phyloP scores from a whole-genome alignment of 164 flowering plant species.

The Nymphaea thermarum region DNA sequence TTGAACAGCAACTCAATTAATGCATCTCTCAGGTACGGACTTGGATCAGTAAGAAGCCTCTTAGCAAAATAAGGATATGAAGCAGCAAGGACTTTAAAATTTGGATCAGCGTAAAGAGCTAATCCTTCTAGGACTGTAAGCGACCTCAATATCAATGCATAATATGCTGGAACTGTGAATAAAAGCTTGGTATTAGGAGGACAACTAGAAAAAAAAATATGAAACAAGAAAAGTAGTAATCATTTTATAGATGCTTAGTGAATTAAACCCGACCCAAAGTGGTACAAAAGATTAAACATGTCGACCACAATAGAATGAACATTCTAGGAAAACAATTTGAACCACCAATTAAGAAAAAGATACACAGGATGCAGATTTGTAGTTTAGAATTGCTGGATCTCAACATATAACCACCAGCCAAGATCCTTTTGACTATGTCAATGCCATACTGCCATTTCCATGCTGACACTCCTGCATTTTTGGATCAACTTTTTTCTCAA shows the following conservation, averaged over 20 bases:
- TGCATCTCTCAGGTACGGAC: constrained; percentile 98
- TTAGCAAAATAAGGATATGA: constrained; percentile 99
- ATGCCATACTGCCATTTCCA: no score
- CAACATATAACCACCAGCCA: no score
- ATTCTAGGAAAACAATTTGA: no score
- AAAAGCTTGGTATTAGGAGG: not conserved
- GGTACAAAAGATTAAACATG: no score
- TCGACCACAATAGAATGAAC: no score
- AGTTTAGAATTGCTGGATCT: no score
- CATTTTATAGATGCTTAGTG: not conserved
- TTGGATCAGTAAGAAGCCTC: constrained; percentile 96
- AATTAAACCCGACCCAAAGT: no score
- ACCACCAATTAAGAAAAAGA: no score
- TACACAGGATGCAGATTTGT: no score
- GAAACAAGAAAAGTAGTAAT: not conserved
- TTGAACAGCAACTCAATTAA: constrained; percentile 91
- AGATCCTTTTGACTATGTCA: no score
- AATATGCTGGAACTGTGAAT: constrained; percentile 91
- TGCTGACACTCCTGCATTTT: no score
- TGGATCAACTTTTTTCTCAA: no score
- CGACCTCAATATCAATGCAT: constrained; percentile 92
- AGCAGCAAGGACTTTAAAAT: constrained; percentile 95
- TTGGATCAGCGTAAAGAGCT: constrained; percentile 95
- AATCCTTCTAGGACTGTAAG: constrained; percentile 96
- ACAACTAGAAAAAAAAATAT: not conserved